Conservation (phyloP, 768 basidiomycete species). For the Hortiboletus campestris region DNA sequence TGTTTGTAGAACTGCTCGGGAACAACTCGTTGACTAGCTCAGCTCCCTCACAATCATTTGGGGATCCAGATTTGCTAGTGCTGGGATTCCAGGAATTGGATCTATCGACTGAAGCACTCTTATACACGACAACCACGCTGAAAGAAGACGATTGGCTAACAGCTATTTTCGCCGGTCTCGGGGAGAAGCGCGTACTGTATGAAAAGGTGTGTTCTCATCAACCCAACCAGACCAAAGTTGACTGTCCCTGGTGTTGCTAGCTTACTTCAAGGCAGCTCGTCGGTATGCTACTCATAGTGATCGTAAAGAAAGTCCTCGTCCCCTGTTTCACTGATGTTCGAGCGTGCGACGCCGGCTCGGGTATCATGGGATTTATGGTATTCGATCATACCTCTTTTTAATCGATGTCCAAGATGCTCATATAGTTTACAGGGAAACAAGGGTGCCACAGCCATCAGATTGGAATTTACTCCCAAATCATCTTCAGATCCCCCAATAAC, state of each 20-base stretch:
- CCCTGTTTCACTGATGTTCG: slow-evolving; percentile 53
- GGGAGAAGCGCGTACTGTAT: slow-evolving; percentile 59
- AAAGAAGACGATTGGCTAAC: slow-evolving; percentile 70
- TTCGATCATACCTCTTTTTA: background rate
- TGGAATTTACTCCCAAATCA: slow-evolving; percentile 51
- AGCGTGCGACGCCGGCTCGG: slow-evolving; percentile 58
- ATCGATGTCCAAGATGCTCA: background rate
- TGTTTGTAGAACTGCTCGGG: slow-evolving; percentile 9
- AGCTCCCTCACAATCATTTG: slow-evolving; percentile 21
- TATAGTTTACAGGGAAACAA: slow-evolving; percentile 67
- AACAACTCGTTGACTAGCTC: background rate
- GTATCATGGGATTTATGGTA: slow-evolving; percentile 80
- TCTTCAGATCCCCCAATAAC: slow-evolving; percentile 14
- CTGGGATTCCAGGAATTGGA: slow-evolving; percentile 82
- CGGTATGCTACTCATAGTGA: slow-evolving; percentile 72
- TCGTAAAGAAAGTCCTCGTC: slow-evolving; percentile 55
- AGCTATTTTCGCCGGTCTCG: slow-evolving; percentile 68
- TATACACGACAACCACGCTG: slow-evolving; percentile 62
- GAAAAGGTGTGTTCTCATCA: slow-evolving; percentile 51
- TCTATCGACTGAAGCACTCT: slow-evolving; percentile 70
- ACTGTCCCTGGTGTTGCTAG: slow-evolving; percentile 34
- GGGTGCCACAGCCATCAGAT: slow-evolving; percentile 67
- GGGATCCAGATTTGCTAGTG: slow-evolving; percentile 67
- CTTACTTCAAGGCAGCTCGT: slow-evolving; percentile 77
- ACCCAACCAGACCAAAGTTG: background rate